Percentiles rank a stretch among this genome's conserved stretches.
Conservation (phyloP, 306 rosid species). For the Gynostemma pentaphyllum region DNA sequence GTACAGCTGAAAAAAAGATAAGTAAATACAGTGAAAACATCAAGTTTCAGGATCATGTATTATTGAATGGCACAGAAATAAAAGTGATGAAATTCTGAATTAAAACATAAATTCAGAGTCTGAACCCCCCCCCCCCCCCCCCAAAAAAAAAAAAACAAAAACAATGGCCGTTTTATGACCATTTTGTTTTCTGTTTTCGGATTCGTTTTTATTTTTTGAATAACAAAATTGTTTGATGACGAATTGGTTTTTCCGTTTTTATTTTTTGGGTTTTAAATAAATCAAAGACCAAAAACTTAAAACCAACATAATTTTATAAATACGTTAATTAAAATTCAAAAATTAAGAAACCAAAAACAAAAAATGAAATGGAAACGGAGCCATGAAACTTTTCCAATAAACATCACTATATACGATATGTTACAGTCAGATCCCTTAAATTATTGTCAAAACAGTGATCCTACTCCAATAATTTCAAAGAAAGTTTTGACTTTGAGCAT, state of each 20-base stretch:
- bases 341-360: neutral
- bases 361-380: no score
- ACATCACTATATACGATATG: neutral
- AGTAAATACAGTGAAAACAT: neutral
- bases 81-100: neutral
- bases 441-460: no score
- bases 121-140: no score
- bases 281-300: no score
- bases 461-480: neutral
- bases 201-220: no score
- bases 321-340: neutral
- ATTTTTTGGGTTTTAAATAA: no score
- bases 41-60: neutral
- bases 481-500: neutral
- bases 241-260: no score
- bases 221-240: no score
- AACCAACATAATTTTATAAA: no score
- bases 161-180: no score
- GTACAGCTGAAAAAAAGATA: constrained; percentile 14
- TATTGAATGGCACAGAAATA: neutral
- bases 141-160: neutral
- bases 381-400: neutral
- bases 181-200: no score
- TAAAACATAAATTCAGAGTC: neutral
- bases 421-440: neutral